Percentiles rank a stretch among this genome's conserved stretches.
Conservation (phyloP, 2,329 filamentous ascomycete species). For the Talaromyces sp. region DNA sequence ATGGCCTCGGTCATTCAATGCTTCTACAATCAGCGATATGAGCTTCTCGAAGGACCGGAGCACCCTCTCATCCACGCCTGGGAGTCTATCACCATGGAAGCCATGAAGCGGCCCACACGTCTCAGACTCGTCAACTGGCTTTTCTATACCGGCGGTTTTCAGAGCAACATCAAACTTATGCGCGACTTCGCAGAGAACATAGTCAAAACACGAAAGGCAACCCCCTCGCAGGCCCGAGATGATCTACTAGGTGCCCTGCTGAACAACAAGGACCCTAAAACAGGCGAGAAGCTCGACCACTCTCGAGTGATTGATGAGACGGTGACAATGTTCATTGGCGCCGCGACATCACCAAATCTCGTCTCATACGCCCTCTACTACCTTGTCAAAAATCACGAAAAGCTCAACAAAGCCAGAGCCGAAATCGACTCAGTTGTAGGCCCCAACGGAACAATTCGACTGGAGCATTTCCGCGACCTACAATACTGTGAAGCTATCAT, state of each 20-base stretch:
- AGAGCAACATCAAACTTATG: conserved; percentile 56
- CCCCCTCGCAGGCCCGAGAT: conserved; percentile 56
- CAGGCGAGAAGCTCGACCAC: conserved; percentile 60
- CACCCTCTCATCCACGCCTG: conserved; percentile 49
- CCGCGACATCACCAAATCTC: conserved; percentile 71
- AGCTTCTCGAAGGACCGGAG: conserved; percentile 39
- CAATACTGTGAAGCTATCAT: conserved; percentile 66
- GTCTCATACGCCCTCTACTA: conserved; percentile 68
- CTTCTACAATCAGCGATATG: conserved; percentile 56
- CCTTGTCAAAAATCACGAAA: conserved; percentile 64
- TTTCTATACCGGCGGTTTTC: conserved; percentile 55
- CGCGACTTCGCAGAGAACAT: conserved; percentile 59
- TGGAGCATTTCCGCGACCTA: conserved; percentile 37
- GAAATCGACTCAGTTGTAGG: conserved; percentile 62
- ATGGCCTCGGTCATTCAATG: conserved; percentile 55
- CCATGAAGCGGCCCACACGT: conserved; percentile 58
- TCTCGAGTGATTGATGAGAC: conserved; percentile 69
- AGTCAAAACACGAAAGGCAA: conserved; percentile 58
- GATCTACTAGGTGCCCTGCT: conserved; percentile 66
- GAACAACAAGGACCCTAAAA: conserved; percentile 62
- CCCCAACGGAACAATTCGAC: conserved; percentile 11
- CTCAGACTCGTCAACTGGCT: conserved; percentile 58
- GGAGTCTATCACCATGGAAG: conserved; percentile 59
- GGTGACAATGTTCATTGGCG: conserved; percentile 65
- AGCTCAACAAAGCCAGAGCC: conserved; percentile 63